Evolutionary conservation across 1,284 basidiomycete genomes (phyloP), one percentile per base, ranked within the genome.

Genomic region (Takashimella koratensis): DNA sequence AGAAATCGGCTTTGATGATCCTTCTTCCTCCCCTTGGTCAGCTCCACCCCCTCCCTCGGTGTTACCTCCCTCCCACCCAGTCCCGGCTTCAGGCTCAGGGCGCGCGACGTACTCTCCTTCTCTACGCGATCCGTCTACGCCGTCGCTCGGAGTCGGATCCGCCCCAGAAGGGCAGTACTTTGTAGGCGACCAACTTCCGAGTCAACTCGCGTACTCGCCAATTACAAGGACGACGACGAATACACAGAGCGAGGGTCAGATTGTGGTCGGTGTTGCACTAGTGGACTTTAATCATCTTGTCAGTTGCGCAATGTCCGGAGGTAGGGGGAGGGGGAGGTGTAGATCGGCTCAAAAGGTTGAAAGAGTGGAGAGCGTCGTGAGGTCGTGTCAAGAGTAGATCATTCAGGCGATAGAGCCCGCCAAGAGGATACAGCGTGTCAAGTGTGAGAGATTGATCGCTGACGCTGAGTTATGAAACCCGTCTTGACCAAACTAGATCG

Each of bases 211-310:
- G 24, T 19, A 8, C 20, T 43, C 42, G 10, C 21, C 27, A 4
- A 36, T 45, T 3, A 26, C 44, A 16, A 43, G 40, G 3, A 23
- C 24, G n/a, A 23, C 11, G 22, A 43, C 41, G 10, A 30, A 27
- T 6, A 22, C 22, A 13, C 55, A 60, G 24, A 49, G 45, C 12
- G 58, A 60, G 5, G 49, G 54, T 39, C 58, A 56, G 4, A 51
- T 69, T 2, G 69, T 93, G 16, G 78, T 91, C 6, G 90, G 90
- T 4, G 85, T 93, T 49, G 90, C 88, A 2, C 77, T 94, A 20
- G 86, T 94, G 25, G 90, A 94, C 68, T 94, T 94, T 69, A 91
- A 94, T 70, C 90, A 94, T 74, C 73, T 92, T 66, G 90, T 90
- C 67, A 66, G 82, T 54, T n/a, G n/a, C 22, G 10, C 21, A 23